A percentile compares a stretch with the other conserved stretches of the same genome.
These are phyloP conservation scores for Pseudonitzschia pungens DNA, from an alignment of 108 stramenopile species.

Conservation along the genomic window DNA sequence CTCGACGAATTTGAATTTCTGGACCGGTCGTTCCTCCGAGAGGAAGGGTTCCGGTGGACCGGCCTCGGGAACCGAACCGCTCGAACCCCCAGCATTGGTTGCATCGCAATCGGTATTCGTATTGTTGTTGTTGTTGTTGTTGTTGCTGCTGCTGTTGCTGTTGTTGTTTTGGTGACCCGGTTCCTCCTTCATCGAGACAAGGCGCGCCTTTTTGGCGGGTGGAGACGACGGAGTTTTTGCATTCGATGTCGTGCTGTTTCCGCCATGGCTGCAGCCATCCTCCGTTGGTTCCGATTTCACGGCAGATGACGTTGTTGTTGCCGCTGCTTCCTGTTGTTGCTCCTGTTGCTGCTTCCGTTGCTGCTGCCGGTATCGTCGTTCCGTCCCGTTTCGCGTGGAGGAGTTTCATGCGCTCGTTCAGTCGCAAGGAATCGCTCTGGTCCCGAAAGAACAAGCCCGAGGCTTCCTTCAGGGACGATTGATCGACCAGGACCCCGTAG, in stretches of 20 bases:
- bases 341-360: background rate
- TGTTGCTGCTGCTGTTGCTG: background rate
- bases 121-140: no score
- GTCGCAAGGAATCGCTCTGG: slow-evolving; percentile 42
- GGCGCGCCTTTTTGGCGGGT: background rate
- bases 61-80: background rate
- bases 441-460: slow-evolving; percentile 43
- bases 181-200: background rate
- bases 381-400: slow-evolving; percentile 27
- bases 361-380: background rate
- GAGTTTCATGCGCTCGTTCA: slow-evolving; percentile 54
- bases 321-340: background rate
- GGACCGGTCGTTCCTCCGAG: slow-evolving; percentile 28
- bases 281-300: background rate
- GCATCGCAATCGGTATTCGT: background rate
- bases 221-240: background rate
- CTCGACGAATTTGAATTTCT: slow-evolving; percentile 48
- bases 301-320: background rate
- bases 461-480: slow-evolving; percentile 47
- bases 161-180: background rate
- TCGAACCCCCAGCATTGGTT: background rate
- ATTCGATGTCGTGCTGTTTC: background rate
- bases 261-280: background rate
- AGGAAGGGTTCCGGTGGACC: background rate
- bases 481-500: slow-evolving; percentile 56